Evolutionary conservation across 1,284 basidiomycete species (phyloP), one percentile per base, ranked within the genome.

Genomic region (Mycosarcoma mackinlayi): DNA sequence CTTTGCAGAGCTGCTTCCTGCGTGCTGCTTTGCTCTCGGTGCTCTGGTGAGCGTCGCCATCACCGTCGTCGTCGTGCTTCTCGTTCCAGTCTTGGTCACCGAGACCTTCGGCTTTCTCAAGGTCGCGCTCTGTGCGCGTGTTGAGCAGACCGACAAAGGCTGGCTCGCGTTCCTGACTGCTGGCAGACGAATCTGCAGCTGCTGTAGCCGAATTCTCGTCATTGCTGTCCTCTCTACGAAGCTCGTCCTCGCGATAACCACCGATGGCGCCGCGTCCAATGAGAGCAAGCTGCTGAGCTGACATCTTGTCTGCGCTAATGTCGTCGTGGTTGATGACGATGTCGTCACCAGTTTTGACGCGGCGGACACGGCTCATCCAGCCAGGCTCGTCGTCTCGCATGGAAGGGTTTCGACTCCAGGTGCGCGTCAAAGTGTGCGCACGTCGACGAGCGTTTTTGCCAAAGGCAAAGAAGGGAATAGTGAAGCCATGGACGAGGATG

Each of bases 401-500:
- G 31, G 73, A 74, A 6, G 75, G 65, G 52, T 74, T 61, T 28
- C 69, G 48, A 41, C 68, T 77, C 63, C 77, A 75, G 1, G 79
- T 80, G 6, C 78, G 60, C 8, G 77, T 75, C 30, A 81, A 40
- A 10, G 76, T 79, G 41, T 78, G 76, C 0, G 76, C 76, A 7
- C 67, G 64, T 35, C 48, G 72, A 19, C 73, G 67, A 3, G 75
- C 75, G 23, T 66, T 62, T 55, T 75, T 74, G 27, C 73, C 73
- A 47, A 82, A 80, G 3, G 79, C 76, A 31, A 83, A 83, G 60
- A 83, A 82, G 30, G 81, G 81, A 18, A 83, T 66, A 27, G 81
- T 81, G 41, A 83, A 77, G 34, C 81, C 81, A 57, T 83, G 81
- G 1, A 83, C 71, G 40, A 76, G 51, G 49, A 80, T 75, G 35